These are phyloP conservation scores for Jacaranda copaia DNA, from an alignment of 257 asterid species.

Conservation along the genomic window DNA sequence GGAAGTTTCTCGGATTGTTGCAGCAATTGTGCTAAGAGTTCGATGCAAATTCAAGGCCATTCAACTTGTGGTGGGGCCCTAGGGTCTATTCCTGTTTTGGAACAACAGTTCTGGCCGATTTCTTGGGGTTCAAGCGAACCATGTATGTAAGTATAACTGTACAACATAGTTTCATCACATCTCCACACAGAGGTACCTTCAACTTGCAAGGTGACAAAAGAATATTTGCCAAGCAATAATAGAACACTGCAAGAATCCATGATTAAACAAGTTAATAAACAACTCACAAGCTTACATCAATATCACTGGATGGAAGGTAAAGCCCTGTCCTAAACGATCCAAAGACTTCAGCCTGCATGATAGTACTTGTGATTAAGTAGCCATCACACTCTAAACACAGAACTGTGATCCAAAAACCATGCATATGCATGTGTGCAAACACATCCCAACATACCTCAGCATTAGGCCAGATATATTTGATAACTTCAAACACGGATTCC, in stretches of 20 bases:
- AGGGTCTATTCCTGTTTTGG: too few relatives aligned
- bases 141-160: neutral
- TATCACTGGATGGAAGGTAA: conserved; percentile 95
- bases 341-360: conserved; percentile 87
- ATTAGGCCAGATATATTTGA: conserved; percentile 88
- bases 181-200: neutral
- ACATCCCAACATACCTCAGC: conserved; percentile 62
- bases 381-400: conserved; percentile 24
- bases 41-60: too few relatives aligned
- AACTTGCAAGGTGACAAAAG: conserved; percentile 5
- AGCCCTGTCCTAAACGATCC: conserved; percentile 98
- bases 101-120: too few relatives aligned
- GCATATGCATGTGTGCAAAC: neutral
- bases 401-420: neutral
- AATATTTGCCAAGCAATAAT: conserved; percentile 15
- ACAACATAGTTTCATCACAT: neutral
- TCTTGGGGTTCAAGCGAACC: too few relatives aligned
- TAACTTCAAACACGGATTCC: conserved; percentile 75
- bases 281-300: conserved; percentile 71
- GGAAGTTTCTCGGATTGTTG: too few relatives aligned
- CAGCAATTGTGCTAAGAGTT: too few relatives aligned
- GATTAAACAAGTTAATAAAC: neutral
- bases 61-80: too few relatives aligned
- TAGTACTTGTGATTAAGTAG: conserved; percentile 25
- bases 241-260: neutral